These are phyloP conservation scores for Grosmannia serpens DNA, from an alignment of 2,329 filamentous ascomycete species.

Conservation along the genomic window DNA sequence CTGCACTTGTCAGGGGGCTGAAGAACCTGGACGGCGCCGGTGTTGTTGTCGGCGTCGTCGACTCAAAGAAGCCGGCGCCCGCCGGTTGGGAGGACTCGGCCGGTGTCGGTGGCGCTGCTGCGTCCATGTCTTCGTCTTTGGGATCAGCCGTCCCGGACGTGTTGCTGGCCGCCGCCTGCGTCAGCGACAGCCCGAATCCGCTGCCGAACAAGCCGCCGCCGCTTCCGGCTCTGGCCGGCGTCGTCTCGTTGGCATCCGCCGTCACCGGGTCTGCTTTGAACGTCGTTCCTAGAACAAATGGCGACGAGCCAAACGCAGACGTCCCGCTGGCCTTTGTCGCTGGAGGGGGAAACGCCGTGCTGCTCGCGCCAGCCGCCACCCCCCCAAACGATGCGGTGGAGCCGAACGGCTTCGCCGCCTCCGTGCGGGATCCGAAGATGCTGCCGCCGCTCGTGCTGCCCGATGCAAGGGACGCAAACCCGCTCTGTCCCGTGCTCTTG, in stretches of 20 bases:
- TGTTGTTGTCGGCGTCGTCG: slow-evolving; percentile 15
- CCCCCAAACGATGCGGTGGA: slow-evolving; percentile 10
- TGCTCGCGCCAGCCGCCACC: slow-evolving; percentile 11
- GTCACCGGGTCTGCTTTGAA: slow-evolving; percentile 54
- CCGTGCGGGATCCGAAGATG: slow-evolving; percentile 23
- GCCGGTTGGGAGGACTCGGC: slow-evolving; percentile 9
- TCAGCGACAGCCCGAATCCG: slow-evolving; percentile 48
- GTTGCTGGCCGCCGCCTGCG: slow-evolving; percentile 27
- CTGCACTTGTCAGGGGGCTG: slow-evolving; percentile 5
- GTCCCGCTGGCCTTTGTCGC: slow-evolving; percentile 24
- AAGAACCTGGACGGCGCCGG: slow-evolving; percentile 15
- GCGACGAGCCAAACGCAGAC: slow-evolving; percentile 34
- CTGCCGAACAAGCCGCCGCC: slow-evolving; percentile 42
- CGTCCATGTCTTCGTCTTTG: slow-evolving; percentile 44
- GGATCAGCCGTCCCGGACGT: slow-evolving; percentile 6
- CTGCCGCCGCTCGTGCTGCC: slow-evolving; percentile 14
- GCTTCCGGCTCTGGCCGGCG: slow-evolving; percentile 21
- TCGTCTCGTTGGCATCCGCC: slow-evolving; percentile 46
- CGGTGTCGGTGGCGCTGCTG: slow-evolving; percentile 17
- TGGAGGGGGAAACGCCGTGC: slow-evolving; percentile 26
- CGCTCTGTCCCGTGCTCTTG: slow-evolving; percentile 19
- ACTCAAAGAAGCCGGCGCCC: slow-evolving; percentile 11
- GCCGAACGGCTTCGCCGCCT: slow-evolving; percentile 21
- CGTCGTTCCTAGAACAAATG: slow-evolving; percentile 56
- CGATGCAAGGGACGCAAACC: slow-evolving; percentile 37